Evolutionary conservation across 495 filamentous ascomycete genomes (phyloP).

Genomic region (Trichoderma parareesei): DNA sequence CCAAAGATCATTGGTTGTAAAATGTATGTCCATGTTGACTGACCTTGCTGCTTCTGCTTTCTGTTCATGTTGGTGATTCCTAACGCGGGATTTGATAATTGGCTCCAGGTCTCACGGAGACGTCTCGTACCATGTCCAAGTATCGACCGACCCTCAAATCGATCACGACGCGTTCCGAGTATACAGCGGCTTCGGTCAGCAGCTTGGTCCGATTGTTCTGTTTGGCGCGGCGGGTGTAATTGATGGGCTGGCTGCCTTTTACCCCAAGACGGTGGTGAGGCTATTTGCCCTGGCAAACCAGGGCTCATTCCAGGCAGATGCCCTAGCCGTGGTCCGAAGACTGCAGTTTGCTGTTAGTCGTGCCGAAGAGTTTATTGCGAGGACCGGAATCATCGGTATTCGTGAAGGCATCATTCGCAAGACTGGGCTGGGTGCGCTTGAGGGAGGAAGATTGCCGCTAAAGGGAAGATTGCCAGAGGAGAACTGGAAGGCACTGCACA

Average conservation of each 20-base stretch:
- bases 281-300: slow-evolving; percentile 41
- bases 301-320: slow-evolving; percentile 20
- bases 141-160: slow-evolving; percentile 41
- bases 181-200: slow-evolving; percentile 59
- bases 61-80: neutral
- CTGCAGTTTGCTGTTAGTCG: slow-evolving; percentile 50
- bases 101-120: slow-evolving; percentile 48
- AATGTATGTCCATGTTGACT: slow-evolving; percentile 36
- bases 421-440: slow-evolving; percentile 44
- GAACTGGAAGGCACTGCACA: slow-evolving; percentile 13
- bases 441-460: slow-evolving; percentile 49
- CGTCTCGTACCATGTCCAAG: slow-evolving; percentile 51
- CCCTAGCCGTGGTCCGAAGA: slow-evolving; percentile 30
- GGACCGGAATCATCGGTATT: slow-evolving; percentile 49
- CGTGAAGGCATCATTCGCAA: slow-evolving; percentile 52
- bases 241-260: slow-evolving; percentile 55
- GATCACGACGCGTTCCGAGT: slow-evolving; percentile 47
- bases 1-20: slow-evolving; percentile 60
- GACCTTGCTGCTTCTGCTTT: neutral
- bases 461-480: slow-evolving; percentile 41
- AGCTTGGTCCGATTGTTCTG: slow-evolving; percentile 51
- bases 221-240: slow-evolving; percentile 55
- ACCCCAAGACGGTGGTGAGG: slow-evolving; percentile 49
- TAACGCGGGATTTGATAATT: neutral
- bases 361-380: slow-evolving; percentile 53